Base-by-base conservation (phyloP, 371 early-diverging fungal species). In the Mortierella sp. region DNA sequence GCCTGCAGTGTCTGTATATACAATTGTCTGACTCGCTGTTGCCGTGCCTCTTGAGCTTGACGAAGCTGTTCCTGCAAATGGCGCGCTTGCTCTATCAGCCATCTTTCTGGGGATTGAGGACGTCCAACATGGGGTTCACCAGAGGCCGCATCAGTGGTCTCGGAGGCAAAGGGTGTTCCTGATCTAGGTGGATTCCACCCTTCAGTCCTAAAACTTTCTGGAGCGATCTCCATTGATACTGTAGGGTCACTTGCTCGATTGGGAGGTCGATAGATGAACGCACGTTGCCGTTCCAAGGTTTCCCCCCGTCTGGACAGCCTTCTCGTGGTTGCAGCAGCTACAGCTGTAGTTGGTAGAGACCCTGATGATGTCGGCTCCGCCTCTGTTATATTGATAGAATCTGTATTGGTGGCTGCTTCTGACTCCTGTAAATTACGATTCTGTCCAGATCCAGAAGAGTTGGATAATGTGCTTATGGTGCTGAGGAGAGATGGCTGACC, bases 21-120 rank as follows among this genome's bases (percentile, higher is more conserved):
- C 12, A 62, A 32, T 31, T 66, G 67, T 35, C 76, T 40, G 26
- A 62, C 57, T 6, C 65, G 70, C 26, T 76, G 66, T 26, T 70
- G 70, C 10, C 66, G 70, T 8, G 61, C n/a, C 6, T 72, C 72
- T 56, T 74, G 74, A 35, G 74, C 64, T n/a, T 45, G 70, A 17
- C 29, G 45, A n/a, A 56, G 15, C 6, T 40, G 49, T 13, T 69
- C 69, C 23, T 61, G 69, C 5, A 40, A n/a, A 17, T 61, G 69
- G 19, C 42, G 61, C 29, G 29, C 54, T 5, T 40, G 65, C 3
- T 65, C 65, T 19, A 55, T 26, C 1, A 9, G 43, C 15, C 65
- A 26, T 32, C 57, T 34, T 9, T 67, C 67, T 19, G 28, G 22
- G 26, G 67, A 45, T 8, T 8, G 31, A 23, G 64, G 40, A 26